These are phyloP conservation scores for Boletus coccyginus DNA, from an alignment of 768 basidiomycete species.

Conservation along the genomic window DNA sequence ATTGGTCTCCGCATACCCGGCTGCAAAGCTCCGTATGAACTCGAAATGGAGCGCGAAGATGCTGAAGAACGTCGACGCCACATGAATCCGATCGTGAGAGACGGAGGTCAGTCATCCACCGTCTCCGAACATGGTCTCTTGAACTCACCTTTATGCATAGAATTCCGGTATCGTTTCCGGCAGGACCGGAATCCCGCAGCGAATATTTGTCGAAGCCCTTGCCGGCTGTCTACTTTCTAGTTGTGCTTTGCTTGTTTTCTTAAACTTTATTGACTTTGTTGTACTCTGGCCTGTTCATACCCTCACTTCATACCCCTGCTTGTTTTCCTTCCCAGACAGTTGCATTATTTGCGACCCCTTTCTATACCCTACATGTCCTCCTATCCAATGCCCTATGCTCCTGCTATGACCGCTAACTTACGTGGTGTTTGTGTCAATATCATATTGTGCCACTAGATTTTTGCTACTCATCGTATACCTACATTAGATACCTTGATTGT, in stretches of 20 bases:
- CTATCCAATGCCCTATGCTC: slow-evolving; percentile 20
- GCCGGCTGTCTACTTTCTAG: slow-evolving; percentile 60
- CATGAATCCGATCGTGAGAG: slow-evolving; percentile 62
- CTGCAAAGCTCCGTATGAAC: slow-evolving; percentile 62
- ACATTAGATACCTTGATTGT: slow-evolving; percentile 18
- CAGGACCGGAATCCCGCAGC: slow-evolving; percentile 45
- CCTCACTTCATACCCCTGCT: slow-evolving; percentile 7
- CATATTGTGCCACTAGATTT: slow-evolving; percentile 26
- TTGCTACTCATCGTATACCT: slow-evolving; percentile 12
- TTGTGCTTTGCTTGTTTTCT: background rate
- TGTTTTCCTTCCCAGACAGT: background rate
- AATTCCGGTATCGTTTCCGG: slow-evolving; percentile 66
- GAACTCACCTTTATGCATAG: slow-evolving; percentile 26
- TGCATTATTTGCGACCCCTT: slow-evolving; percentile 1
- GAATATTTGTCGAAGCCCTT: slow-evolving; percentile 44
- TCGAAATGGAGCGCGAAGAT: slow-evolving; percentile 69
- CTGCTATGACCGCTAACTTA: slow-evolving; percentile 7
- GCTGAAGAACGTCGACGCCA: slow-evolving; percentile 45
- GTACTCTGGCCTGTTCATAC: slow-evolving; percentile 22
- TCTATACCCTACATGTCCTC: slow-evolving; percentile 21
- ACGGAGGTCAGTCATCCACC: slow-evolving; percentile 42
- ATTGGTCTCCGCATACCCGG: slow-evolving; percentile 58
- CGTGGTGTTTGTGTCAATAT: slow-evolving; percentile 11
- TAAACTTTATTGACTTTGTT: slow-evolving; percentile 24
- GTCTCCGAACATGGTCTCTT: background rate